These are phyloP conservation scores for Pseudophaeomoniella oleicola DNA, from an alignment of 2,329 filamentous ascomycete species.

Conservation along the genomic window DNA sequence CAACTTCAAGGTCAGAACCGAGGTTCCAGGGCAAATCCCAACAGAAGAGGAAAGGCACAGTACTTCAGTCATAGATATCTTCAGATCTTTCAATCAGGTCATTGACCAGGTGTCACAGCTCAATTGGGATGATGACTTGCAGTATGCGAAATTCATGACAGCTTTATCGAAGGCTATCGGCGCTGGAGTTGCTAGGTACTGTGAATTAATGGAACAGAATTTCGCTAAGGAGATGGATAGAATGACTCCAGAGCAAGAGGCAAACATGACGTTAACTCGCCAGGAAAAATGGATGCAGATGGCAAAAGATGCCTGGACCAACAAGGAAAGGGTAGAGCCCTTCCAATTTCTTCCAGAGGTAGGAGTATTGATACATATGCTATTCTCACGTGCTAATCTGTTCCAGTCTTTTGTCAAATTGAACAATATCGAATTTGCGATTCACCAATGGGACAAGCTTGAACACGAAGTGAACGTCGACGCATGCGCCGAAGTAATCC, in stretches of 20 bases:
- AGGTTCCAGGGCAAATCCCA: conserved; percentile 46
- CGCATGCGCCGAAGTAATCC: conserved; percentile 69
- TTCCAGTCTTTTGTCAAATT: conserved; percentile 85
- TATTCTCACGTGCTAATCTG: conserved; percentile 12
- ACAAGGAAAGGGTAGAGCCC: conserved; percentile 84
- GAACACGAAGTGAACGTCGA: conserved; percentile 87
- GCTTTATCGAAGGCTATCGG: conserved; percentile 74
- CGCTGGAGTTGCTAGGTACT: conserved; percentile 71
- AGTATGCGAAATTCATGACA: conserved; percentile 96
- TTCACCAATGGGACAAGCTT: conserved; percentile 79
- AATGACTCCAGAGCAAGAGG: conserved; percentile 73
- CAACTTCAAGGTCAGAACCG: conserved; percentile 59
- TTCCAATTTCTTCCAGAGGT: conserved; percentile 84
- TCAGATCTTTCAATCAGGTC: conserved; percentile 83
- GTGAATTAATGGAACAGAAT: conserved; percentile 71
- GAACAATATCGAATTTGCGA: conserved; percentile 93
- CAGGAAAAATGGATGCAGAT: conserved; percentile 90
- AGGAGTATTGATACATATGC: not conserved
- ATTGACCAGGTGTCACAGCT: conserved; percentile 75
- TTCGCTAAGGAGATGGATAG: conserved; percentile 91
- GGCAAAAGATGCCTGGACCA: conserved; percentile 84
- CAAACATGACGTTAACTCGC: conserved; percentile 59
- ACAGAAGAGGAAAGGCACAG: conserved; percentile 80
- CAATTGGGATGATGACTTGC: conserved; percentile 84
- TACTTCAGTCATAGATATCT: conserved; percentile 83